phyloP scores from a whole-genome alignment of 139 green algal species.

The Tetradesmus lagerheimii region DNA sequence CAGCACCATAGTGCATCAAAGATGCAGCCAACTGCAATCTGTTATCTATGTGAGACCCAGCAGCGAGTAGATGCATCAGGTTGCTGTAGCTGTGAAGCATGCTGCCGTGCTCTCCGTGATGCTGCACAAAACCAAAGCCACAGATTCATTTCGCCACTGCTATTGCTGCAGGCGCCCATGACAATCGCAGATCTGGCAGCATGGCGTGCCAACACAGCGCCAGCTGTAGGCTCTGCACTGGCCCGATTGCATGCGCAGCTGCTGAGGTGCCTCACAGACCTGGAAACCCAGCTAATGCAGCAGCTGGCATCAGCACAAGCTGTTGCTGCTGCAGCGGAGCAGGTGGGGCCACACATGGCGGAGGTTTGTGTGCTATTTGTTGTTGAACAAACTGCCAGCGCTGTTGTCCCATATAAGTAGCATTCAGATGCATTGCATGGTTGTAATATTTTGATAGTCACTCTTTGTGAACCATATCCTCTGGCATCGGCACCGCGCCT shows the following conservation, averaged over 20 bases:
- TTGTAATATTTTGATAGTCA: too few relatives aligned
- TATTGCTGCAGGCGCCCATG: not conserved
- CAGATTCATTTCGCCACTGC: not conserved
- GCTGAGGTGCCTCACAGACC: not conserved
- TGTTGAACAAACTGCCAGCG: too few relatives aligned
- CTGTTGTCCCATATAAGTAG: too few relatives aligned
- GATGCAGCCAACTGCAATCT: too few relatives aligned
- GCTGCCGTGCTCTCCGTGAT: too few relatives aligned
- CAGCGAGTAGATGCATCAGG: too few relatives aligned
- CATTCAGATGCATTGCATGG: too few relatives aligned
- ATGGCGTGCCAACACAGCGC: not conserved
- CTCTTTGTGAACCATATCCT: too few relatives aligned
- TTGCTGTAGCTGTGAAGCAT: too few relatives aligned
- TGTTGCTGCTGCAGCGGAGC: not conserved
- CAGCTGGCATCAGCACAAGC: not conserved
- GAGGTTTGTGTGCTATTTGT: not conserved
- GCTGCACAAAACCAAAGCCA: too few relatives aligned
- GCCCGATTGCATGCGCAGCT: not conserved
- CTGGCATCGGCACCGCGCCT: too few relatives aligned
- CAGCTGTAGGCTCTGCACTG: not conserved
- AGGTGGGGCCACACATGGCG: not conserved
- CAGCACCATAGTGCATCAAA: not conserved
- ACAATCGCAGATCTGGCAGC: not conserved
- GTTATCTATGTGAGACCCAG: too few relatives aligned
- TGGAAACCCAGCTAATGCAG: not conserved